Conservation (phyloP, 2,329 filamentous ascomycete genomes). For the Epichloe sibirici region DNA sequence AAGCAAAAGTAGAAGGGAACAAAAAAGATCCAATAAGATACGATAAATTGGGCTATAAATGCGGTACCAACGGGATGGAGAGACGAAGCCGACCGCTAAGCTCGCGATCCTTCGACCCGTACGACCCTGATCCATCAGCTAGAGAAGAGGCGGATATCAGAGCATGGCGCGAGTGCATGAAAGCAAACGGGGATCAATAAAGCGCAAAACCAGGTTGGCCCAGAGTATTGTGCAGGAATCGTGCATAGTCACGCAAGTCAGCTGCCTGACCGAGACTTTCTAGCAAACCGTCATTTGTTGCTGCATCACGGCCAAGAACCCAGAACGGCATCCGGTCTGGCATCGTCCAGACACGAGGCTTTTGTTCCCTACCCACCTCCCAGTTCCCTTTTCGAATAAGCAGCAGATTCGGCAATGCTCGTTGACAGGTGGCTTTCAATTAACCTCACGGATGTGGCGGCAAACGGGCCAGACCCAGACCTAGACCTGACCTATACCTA, state of each 20-base stretch:
- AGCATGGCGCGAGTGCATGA: neutral
- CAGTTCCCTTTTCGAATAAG: neutral
- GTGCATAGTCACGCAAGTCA: constrained; percentile 1
- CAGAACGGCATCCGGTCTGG: too few species aligned
- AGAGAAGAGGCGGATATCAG: too few species aligned
- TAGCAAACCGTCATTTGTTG: too few species aligned
- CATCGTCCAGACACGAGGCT: neutral
- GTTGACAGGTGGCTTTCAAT: neutral
- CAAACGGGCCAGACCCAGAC: neutral
- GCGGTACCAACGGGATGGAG: neutral
- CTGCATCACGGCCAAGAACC: too few species aligned
- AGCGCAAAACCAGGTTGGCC: neutral
- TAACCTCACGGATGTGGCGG: neutral
- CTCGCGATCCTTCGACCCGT: too few species aligned
- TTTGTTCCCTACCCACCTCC: neutral
- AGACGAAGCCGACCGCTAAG: too few species aligned
- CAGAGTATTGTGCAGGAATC: neutral
- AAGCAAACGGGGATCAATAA: neutral
- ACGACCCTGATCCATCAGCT: too few species aligned
- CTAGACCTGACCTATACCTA: too few species aligned
- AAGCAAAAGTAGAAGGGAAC: neutral
- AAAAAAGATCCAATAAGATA: neutral
- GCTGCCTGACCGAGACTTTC: neutral
- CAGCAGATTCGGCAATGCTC: neutral
- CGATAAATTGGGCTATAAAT: neutral